phyloP scores from a whole-genome alignment of 1,284 basidiomycete species.

The Acaromyces ingoldii region DNA sequence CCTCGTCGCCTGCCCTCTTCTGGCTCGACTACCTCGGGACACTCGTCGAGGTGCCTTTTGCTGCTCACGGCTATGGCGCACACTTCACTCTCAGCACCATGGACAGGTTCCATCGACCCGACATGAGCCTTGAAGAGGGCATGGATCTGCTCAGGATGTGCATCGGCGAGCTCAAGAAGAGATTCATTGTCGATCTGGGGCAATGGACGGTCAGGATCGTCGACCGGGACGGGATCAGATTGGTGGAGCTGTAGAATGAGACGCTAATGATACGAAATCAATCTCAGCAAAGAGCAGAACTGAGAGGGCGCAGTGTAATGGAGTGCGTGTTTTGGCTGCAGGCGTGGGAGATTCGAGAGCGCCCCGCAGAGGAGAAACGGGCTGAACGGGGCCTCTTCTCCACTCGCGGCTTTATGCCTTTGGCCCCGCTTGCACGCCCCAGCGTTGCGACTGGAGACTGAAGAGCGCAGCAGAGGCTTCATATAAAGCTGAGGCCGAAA shows the following conservation, averaged over 20 bases:
- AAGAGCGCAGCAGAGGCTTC: too few species aligned
- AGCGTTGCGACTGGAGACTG: too few species aligned
- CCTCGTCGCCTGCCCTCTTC: slow-evolving; percentile 67
- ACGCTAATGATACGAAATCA: too few species aligned
- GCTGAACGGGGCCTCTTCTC: too few species aligned
- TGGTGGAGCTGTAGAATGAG: slow-evolving; percentile 61
- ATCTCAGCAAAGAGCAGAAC: too few species aligned
- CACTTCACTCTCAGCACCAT: slow-evolving; percentile 89
- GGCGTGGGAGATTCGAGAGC: too few species aligned
- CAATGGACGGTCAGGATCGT: slow-evolving; percentile 84
- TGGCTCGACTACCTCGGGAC: slow-evolving; percentile 97
- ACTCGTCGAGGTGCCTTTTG: slow-evolving; percentile 80
- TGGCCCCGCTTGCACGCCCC: too few species aligned
- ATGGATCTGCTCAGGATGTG: slow-evolving; percentile 76
- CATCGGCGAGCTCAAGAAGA: slow-evolving; percentile 79
- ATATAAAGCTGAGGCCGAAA: too few species aligned
- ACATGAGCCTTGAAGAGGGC: slow-evolving; percentile 76
- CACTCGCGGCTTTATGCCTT: too few species aligned
- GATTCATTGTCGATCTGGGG: slow-evolving; percentile 66
- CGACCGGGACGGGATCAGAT: slow-evolving; percentile 79
- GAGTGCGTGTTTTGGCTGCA: too few species aligned
- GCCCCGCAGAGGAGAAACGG: too few species aligned
- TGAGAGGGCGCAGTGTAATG: too few species aligned
- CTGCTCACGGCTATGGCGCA: slow-evolving; percentile 88
- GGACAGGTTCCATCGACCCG: slow-evolving; percentile 72